Base-by-base conservation (phyloP, 306 rosid species). In the Quercus alba region DNA sequence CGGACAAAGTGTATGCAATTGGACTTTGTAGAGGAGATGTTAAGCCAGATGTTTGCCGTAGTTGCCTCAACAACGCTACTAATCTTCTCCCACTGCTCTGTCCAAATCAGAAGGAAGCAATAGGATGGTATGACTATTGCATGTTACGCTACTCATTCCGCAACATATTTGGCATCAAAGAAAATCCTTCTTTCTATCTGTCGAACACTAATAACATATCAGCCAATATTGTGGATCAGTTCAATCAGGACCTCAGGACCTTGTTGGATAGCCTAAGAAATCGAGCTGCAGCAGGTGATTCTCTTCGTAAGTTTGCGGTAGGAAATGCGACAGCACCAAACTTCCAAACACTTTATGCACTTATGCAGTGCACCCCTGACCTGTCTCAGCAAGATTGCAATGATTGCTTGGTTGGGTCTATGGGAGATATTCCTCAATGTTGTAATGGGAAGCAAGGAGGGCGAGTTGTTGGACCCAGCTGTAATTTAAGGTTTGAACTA, bases 341-440 rank as follows among this genome's bases (percentile, higher is more conserved):
- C 21, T 57, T 20, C 19, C 33, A 67, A 52, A 75, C 66, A 0
- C 49, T 83, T 14, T 62, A 75, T 61, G 70, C 25, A 6, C 8
- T 79, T 0, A 41, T 31, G 6, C 81, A 83, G 51, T 83, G 86
- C 83, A 70, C 86, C 0, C 86, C 80, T 3, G 86, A 83, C 17
- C 26, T 79, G 74, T 70, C 86, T 0, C 41, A 1, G 15, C 14
- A 19, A 1, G 57, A 74, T 0, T 83, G 86, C 54, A 75, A 12
- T n/a, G 70, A 59, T 15, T 83, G 83, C 71, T 78, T 83, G 49
- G 3, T 0, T 15, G 19, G 8, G 30, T 74, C 74, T 54, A 6
- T 76, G 10, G 21, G 9, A 14, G 1, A 58, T 0, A 44, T 46
- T 6, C n/a, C n/a, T 1, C 0, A 0, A 0, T 33, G 33, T 61